Evolutionary conservation across 768 basidiomycete genomes (phyloP), one percentile per base, ranked within the genome.

Genomic region (Crepidotus variabilis): DNA sequence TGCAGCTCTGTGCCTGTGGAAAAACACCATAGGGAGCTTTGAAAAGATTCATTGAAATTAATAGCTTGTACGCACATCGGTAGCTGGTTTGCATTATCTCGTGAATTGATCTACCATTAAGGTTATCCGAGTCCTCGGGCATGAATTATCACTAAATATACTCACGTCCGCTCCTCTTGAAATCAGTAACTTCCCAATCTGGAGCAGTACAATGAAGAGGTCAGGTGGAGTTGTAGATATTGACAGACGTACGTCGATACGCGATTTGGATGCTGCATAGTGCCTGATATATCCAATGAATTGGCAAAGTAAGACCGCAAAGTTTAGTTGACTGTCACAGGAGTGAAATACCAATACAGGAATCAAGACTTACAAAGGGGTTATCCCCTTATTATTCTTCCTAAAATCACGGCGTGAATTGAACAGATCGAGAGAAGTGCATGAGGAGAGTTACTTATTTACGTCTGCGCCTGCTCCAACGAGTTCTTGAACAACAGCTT

Each of bases 181-280:
- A 65, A 98, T 88, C 59, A 98, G 76, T 35, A 91, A 78, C 72
- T 81, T 87, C 61, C 92, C 94, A 71, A 96, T 92, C 94, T 98
- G 68, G 28, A 55, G 55, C 53, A 34, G 50, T 47, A 66, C 58
- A 61, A 59, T 61, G 65, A 63, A 61, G 60, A 50, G 61, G 52
- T 51, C 52, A 48, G 59, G 60, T 59, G 52, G 55, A 61, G 56
- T 65, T 54, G 56, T 58, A 60, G 60, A 60, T 57, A 57, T 49
- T 67, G 65, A 65, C 63, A 70, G 39, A 63, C 73, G 65, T 68
- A 90, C 92, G 66, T 92, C 89, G 59, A 93, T 82, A 46, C 86
- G 88, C 55, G 92, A 88, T 69, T 94, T 95, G 28, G 93, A 96
- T 47, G 93, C 94, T 24, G 93, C 92, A 66, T 96, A 96, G 71